Conservation (phyloP, 176 grass and related monocot genomes). For the Phragmites australis region DNA sequence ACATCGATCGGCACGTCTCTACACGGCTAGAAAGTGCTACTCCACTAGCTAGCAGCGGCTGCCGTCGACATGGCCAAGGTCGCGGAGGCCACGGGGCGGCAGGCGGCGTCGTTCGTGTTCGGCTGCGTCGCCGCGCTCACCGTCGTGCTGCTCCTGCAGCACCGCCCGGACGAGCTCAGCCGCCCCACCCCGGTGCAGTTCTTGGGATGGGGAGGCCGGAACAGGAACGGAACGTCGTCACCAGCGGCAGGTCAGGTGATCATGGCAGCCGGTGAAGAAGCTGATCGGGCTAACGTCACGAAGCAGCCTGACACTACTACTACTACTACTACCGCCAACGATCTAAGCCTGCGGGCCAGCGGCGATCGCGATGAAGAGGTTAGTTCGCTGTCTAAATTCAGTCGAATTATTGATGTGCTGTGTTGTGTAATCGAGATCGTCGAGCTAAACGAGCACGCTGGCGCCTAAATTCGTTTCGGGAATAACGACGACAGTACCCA, state of each 20-base stretch:
- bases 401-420: no score
- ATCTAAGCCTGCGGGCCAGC: background rate
- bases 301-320: background rate
- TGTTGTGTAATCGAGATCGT: background rate
- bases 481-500: background rate
- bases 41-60: background rate
- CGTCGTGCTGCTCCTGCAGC: conserved; percentile 42
- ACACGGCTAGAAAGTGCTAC: background rate
- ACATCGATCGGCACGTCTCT: no score
- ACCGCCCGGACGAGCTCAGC: conserved; percentile 15
- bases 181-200: background rate
- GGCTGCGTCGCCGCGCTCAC: conserved; percentile 39
- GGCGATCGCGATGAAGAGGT: conserved; percentile 4
- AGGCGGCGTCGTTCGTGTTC: conserved; percentile 40
- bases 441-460: background rate
- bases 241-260: background rate
- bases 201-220: background rate
- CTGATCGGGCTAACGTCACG: background rate
- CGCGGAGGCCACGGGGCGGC: conserved; percentile 17
- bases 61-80: background rate
- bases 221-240: background rate
- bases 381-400: no score
- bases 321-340: background rate
- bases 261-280: background rate
- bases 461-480: background rate